These are phyloP conservation scores for Polychaeton citri DNA, from an alignment of 2,329 filamentous ascomycete species.

Conservation along the genomic window DNA sequence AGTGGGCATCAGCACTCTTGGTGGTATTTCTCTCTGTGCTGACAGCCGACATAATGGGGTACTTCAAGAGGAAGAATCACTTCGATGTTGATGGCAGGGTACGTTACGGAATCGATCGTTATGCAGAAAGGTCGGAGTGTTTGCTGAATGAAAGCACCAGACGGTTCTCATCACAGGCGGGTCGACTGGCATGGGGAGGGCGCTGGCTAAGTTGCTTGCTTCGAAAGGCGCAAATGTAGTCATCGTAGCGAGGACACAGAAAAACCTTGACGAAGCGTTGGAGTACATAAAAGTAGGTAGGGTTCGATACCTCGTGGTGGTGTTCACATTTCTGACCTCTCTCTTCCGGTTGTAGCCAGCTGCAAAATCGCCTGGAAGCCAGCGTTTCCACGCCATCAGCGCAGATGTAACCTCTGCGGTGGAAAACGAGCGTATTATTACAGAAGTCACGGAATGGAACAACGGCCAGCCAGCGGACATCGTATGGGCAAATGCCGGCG, in stretches of 20 bases:
- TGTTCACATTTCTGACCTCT: constrained; percentile 4
- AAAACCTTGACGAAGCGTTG: constrained; percentile 61
- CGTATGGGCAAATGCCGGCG: constrained; percentile 82
- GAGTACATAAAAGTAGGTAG: constrained; percentile 46
- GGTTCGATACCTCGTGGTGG: neutral
- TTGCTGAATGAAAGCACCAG: constrained; percentile 31
- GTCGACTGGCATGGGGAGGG: constrained; percentile 83
- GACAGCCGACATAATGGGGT: constrained; percentile 47
- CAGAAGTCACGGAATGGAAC: constrained; percentile 69
- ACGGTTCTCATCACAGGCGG: constrained; percentile 82
- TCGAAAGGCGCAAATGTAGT: constrained; percentile 76
- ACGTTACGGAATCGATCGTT: constrained; percentile 14
- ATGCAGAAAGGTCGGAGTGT: constrained; percentile 4
- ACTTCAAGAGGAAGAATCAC: constrained; percentile 55
- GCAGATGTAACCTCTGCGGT: constrained; percentile 63
- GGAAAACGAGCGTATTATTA: constrained; percentile 57
- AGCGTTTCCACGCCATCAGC: constrained; percentile 72
- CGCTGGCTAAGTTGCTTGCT: constrained; percentile 60
- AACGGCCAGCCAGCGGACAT: constrained; percentile 59
- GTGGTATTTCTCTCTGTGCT: constrained; percentile 23
- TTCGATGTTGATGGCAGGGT: constrained; percentile 80
- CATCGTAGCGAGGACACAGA: constrained; percentile 64
- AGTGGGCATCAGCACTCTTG: constrained; percentile 23
- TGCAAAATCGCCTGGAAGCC: constrained; percentile 50
- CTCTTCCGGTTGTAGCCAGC: constrained; percentile 36